These are phyloP conservation scores for Globisporangium alternatum DNA, from an alignment of 352 stramenopile genomes.

Conservation along the genomic window DNA sequence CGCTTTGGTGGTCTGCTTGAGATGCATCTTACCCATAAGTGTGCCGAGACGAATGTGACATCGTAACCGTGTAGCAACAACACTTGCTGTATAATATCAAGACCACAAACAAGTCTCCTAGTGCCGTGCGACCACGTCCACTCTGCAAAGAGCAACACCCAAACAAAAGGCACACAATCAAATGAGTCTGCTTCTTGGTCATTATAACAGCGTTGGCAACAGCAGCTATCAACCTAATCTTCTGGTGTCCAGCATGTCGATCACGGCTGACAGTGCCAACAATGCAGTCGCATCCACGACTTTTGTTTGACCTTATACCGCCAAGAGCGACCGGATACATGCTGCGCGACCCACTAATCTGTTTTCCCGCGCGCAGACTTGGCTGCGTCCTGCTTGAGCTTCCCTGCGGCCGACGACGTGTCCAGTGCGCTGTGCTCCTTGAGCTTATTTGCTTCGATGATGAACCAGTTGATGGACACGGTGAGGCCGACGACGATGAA, in stretches of 20 bases:
- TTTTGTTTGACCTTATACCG: background rate
- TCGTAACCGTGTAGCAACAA: background rate
- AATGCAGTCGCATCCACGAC: background rate
- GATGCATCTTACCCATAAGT: background rate
- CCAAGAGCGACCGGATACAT: background rate
- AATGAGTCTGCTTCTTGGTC: background rate
- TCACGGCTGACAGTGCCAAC: background rate
- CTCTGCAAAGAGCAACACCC: background rate
- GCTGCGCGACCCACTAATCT: constrained; percentile 27
- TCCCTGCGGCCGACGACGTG: background rate
- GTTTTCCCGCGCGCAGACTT: constrained; percentile 42
- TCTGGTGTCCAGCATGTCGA: background rate
- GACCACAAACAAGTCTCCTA: no score
- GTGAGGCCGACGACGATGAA: constrained; percentile 81
- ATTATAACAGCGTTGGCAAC: background rate
- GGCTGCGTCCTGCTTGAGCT: constrained; percentile 16
- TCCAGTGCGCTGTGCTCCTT: constrained; percentile 31
- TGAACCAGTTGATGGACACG: constrained; percentile 87
- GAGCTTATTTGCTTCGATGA: constrained; percentile 69
- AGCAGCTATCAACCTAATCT: background rate
- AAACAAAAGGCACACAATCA: no score
- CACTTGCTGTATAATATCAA: background rate
- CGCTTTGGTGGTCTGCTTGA: background rate
- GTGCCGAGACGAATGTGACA: background rate
- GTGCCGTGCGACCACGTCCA: background rate